Evolutionary conservation across 805 yeast species (phyloP).

Genomic region (Jamesozyma gamospora): DNA sequence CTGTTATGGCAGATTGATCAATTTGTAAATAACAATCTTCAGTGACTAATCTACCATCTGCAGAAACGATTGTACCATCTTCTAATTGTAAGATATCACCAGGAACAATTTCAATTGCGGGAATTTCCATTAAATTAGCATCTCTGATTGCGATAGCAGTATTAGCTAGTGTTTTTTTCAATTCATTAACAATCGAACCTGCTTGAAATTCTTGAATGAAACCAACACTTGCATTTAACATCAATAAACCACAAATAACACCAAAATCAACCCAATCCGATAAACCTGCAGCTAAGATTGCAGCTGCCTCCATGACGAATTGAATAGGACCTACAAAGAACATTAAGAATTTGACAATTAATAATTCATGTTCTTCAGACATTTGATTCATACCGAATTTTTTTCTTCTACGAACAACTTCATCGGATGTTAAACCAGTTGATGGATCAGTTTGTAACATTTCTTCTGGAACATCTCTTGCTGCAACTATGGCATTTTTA

Average conservation of each 20-base stretch:
- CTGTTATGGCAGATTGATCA: conserved; percentile 94
- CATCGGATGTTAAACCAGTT: conserved; percentile 66
- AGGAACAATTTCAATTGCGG: conserved; percentile 81
- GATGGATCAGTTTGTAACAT: conserved; percentile 71
- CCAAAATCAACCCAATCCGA: conserved; percentile 99
- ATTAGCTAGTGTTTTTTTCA: conserved; percentile 90
- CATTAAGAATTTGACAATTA: conserved; percentile 68
- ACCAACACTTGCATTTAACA: conserved; percentile 88
- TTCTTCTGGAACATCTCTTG: conserved; percentile 79
- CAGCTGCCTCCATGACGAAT: conserved; percentile 96
- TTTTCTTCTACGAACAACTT: conserved; percentile 75
- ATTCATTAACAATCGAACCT: conserved; percentile 93
- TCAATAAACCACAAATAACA: conserved; percentile 80
- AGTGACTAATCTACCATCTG: conserved; percentile 83
- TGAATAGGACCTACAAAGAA: conserved; percentile 93
- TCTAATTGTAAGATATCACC: conserved; percentile 90
- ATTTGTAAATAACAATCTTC: conserved; percentile 81
- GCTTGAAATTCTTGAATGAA: conserved; percentile 97
- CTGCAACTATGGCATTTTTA: conserved; percentile 39
- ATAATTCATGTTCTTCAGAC: conserved; percentile 80
- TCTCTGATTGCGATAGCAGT: conserved; percentile 78
- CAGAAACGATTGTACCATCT: conserved; percentile 87
- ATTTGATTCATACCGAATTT: conserved; percentile 83
- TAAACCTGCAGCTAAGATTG: conserved; percentile 88
- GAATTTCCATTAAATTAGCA: conserved; percentile 64